Evolutionary conservation across 768 basidiomycete species (phyloP).

Genomic region (Stropharia rugosoannulata): DNA sequence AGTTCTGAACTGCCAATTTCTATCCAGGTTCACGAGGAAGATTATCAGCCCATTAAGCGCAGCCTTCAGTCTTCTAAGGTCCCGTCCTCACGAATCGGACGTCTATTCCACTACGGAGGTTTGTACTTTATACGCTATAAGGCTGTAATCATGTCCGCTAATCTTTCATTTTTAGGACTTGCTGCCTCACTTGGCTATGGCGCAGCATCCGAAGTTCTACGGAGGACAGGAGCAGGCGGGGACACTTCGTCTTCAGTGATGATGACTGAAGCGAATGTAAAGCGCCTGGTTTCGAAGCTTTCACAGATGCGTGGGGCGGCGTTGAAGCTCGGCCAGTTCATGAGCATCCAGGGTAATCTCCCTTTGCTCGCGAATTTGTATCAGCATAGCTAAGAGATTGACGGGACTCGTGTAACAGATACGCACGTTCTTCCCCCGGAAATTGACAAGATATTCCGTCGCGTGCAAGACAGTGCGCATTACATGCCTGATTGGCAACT

Average conservation of each 20-base stretch:
- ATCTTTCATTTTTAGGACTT: slow-evolving; percentile 55
- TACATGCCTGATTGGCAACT: slow-evolving; percentile 99
- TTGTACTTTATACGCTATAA: neutral
- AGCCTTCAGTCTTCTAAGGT: slow-evolving; percentile 81
- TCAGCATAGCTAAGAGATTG: neutral
- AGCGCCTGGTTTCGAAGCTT: slow-evolving; percentile 88
- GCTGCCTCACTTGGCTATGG: slow-evolving; percentile 89
- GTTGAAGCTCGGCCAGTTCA: slow-evolving; percentile 93
- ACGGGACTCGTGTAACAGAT: slow-evolving; percentile 46
- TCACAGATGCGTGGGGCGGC: slow-evolving; percentile 96
- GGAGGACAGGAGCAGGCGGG: slow-evolving; percentile 53
- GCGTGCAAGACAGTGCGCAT: slow-evolving; percentile 93
- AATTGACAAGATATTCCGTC: slow-evolving; percentile 82
- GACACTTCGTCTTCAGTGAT: slow-evolving; percentile 49
- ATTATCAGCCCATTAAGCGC: slow-evolving; percentile 25
- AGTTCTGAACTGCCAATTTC: too few species aligned
- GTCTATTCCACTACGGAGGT: slow-evolving; percentile 96
- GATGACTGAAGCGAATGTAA: slow-evolving; percentile 90
- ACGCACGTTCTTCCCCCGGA: slow-evolving; percentile 86
- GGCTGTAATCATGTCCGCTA: neutral
- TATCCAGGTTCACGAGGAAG: neutral
- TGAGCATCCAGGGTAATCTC: slow-evolving; percentile 84
- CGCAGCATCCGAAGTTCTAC: slow-evolving; percentile 82
- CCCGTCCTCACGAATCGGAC: slow-evolving; percentile 85
- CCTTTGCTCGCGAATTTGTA: neutral